These are phyloP conservation scores for Lactarius akahatsu DNA, from an alignment of 768 basidiomycete genomes.

Conservation along the genomic window DNA sequence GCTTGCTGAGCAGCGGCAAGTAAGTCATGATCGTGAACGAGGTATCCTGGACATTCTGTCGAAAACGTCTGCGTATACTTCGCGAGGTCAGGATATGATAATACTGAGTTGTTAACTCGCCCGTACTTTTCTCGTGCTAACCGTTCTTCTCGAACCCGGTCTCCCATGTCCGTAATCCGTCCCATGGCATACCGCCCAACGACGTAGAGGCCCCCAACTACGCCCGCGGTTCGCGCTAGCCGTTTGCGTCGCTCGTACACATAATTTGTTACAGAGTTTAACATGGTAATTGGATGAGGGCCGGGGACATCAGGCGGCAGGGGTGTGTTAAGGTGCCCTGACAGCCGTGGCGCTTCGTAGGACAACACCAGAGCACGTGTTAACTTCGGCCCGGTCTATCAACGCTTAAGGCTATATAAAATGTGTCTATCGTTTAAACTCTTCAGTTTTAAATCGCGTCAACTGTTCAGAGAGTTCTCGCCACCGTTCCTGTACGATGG, in stretches of 20 bases:
- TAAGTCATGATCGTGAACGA: constrained; percentile 74
- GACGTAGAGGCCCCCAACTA: constrained; percentile 63
- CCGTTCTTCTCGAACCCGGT: constrained; percentile 56
- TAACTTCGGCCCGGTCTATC: not conserved
- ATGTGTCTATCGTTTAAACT: constrained; percentile 35
- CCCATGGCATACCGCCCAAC: constrained; percentile 58
- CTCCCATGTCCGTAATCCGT: constrained; percentile 65
- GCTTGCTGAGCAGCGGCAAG: constrained; percentile 61
- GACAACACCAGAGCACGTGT: constrained; percentile 12
- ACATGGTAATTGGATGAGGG: constrained; percentile 37
- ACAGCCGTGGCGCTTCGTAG: too few species aligned
- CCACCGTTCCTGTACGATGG: constrained; percentile 71
- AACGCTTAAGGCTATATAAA: not conserved
- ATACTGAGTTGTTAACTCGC: not conserved
- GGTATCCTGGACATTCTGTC: constrained; percentile 72
- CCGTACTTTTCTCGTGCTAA: constrained; percentile 70
- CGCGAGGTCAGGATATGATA: not conserved
- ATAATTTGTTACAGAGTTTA: constrained; percentile 46
- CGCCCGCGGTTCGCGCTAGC: constrained; percentile 49
- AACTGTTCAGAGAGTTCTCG: constrained; percentile 61
- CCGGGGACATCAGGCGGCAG: constrained; percentile 13
- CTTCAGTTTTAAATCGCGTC: constrained; percentile 47
- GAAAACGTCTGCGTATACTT: constrained; percentile 72
- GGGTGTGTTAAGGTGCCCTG: constrained; percentile 2
- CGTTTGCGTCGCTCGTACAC: constrained; percentile 48